Percentiles rank a stretch among this genome's conserved stretches.
Conservation (phyloP, 257 asterid genomes). For the Plectranthus barbatus region DNA sequence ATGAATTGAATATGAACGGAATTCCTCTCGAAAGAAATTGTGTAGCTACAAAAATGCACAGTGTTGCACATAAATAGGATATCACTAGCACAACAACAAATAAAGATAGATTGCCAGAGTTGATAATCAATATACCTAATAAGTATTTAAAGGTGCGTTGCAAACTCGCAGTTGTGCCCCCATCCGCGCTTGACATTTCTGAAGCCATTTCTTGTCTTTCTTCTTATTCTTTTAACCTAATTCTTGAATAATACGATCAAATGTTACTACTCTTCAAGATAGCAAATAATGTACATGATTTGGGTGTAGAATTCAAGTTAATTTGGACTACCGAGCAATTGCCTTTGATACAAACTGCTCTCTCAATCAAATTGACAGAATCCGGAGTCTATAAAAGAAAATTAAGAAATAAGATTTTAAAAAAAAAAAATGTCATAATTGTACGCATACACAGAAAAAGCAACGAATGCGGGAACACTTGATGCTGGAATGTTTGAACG, state of each 20-base stretch:
- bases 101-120: neutral
- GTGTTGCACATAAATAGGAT: neutral
- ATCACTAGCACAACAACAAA: neutral
- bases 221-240: neutral
- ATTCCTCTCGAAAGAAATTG: slow-evolving; percentile 91
- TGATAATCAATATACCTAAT: slow-evolving; percentile 37
- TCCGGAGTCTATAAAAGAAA: neutral
- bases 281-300: neutral
- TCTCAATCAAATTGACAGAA: neutral
- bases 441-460: neutral
- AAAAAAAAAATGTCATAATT: neutral
- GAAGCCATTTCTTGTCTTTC: slow-evolving; percentile 4
- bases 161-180: slow-evolving; percentile 44
- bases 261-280: neutral
- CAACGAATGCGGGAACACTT: too few species aligned
- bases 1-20: slow-evolving; percentile 85
- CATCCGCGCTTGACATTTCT: slow-evolving; percentile 23
- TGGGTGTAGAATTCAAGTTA: neutral
- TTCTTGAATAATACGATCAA: neutral
- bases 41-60: slow-evolving; percentile 61
- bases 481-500: neutral
- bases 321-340: neutral
- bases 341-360: neutral
- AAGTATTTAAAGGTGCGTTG: slow-evolving; percentile 75
- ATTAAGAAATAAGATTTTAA: neutral